These are phyloP conservation scores for Diplodia seriata DNA, from an alignment of 2,329 filamentous ascomycete genomes.

Conservation along the genomic window DNA sequence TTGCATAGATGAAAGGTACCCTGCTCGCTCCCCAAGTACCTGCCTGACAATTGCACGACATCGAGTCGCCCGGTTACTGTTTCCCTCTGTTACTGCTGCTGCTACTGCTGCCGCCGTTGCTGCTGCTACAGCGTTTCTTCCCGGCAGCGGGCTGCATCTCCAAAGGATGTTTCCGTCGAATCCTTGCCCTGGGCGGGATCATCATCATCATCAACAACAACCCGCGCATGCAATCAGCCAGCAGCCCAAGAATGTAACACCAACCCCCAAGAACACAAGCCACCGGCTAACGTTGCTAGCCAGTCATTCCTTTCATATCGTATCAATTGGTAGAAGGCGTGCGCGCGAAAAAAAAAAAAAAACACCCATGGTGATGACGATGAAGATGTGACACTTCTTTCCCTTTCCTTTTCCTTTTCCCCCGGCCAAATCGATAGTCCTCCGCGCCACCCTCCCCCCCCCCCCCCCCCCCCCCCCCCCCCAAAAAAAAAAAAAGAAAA, in stretches of 20 bases:
- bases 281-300: background rate
- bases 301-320: too few species aligned
- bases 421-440: too few species aligned
- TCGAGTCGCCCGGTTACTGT: background rate
- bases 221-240: background rate
- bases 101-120: background rate
- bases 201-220: background rate
- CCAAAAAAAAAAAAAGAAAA: too few species aligned
- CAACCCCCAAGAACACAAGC: background rate
- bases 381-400: too few species aligned
- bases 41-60: background rate
- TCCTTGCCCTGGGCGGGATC: background rate
- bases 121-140: too few species aligned
- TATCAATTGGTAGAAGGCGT: too few species aligned
- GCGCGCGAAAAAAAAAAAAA: too few species aligned
- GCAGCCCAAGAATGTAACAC: background rate
- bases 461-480: too few species aligned
- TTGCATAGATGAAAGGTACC: conserved; percentile 7
- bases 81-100: background rate
- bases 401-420: too few species aligned
- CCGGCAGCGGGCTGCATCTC: background rate
- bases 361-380: too few species aligned
- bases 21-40: background rate
- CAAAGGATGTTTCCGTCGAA: background rate
- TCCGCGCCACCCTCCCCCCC: too few species aligned